Evolutionary conservation across 1,284 basidiomycete genomes (phyloP), one percentile per base, ranked within the genome.

Genomic region (Thelephora terrestris): DNA sequence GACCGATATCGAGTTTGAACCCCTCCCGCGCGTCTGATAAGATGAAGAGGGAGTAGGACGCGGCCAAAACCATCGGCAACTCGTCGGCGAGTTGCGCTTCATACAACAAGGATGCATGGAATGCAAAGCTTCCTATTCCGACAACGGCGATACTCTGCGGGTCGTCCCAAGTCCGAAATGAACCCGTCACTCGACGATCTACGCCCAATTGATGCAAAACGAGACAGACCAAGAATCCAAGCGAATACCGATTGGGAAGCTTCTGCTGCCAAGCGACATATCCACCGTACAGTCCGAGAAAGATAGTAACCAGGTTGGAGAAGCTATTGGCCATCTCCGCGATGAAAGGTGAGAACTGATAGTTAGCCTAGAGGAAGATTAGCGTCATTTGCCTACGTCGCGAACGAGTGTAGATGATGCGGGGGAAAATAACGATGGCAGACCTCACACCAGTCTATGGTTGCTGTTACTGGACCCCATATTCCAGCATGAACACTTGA

Each of bases 401-500:
- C 20, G 27, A 32, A 17, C 10, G 40, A 40, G 25, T 16, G 36
- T 24, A 29, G 24, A 48, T 24, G 35, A 12, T 36, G 18, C 49
- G 32, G 25, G 20, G 17, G 1, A 18, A n/a, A n/a, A n/a, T n/a
- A 37, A 43, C 43, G 10, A 36, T n/a, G 23, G 14, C 67, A 47
- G 52, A 79, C 80, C 70, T 83, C 80, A 55, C 81, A 85, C 79
- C 80, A 85, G 58, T 83, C 81, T 21, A 83, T 61, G 1, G 80
- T 83, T 7, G 81, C 74, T 1, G 81, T 85, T 35, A 80, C 73
- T 12, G 77, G 77, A 3, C 80, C 81, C 71, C 76, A 79, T 51
- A 71, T 64, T 12, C 75, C 76, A 27, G 20, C n/a, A 21, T 14
- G 21, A n/a, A 10, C 14, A 12, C 12, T 14, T 6, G 29, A 32